phyloP scores from a whole-genome alignment of 345 rosid genomes.

The Melastoma malabathricum region DNA sequence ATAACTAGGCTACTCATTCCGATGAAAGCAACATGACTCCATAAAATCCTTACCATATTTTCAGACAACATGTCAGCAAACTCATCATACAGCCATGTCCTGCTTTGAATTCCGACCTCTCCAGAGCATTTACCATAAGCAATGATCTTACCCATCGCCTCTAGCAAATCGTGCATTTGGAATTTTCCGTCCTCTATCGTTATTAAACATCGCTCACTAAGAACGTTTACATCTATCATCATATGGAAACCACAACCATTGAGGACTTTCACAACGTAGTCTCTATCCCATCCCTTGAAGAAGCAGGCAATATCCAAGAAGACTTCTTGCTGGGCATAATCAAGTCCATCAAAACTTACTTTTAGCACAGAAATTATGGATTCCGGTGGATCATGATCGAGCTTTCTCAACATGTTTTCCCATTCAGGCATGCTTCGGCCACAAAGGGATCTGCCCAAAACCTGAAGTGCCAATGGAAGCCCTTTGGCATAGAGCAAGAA shows the following conservation, averaged over 20 bases:
- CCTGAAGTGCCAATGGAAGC: not conserved
- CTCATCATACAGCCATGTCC: not conserved
- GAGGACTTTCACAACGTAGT: not conserved
- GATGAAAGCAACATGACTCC: no score
- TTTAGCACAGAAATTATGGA: not conserved
- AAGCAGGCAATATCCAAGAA: constrained; percentile 5
- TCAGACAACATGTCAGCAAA: not conserved
- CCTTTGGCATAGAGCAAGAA: not conserved
- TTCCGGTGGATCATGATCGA: not conserved
- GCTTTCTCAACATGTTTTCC: not conserved
- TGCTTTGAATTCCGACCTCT: not conserved
- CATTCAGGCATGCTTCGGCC: not conserved
- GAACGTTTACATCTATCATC: not conserved
- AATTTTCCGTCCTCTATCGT: not conserved
- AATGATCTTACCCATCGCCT: constrained; percentile 1
- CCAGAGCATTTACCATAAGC: not conserved
- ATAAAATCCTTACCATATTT: not conserved
- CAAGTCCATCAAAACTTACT: not conserved
- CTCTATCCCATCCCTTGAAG: not conserved
- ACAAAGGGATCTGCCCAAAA: not conserved
- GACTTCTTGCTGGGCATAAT: not conserved
- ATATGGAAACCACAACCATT: not conserved
- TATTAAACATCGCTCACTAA: not conserved
- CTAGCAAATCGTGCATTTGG: not conserved
- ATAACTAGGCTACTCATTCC: no score